Evolutionary conservation across 176 grass and related monocot species (phyloP).

Genomic region (Oryza punctata): DNA sequence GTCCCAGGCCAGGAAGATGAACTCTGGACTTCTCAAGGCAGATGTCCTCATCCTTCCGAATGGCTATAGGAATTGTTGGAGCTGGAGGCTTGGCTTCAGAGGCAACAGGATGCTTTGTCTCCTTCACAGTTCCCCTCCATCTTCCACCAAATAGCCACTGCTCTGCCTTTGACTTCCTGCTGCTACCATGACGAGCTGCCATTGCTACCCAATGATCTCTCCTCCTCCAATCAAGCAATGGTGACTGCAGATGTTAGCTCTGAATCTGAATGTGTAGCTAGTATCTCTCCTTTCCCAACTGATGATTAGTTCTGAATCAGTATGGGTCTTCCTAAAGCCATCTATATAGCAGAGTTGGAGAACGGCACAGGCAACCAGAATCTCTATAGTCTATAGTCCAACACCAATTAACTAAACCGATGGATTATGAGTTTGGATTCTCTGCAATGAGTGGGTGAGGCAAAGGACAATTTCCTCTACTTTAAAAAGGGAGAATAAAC

Average conservation of each 20-base stretch:
- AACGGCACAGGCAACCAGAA: conserved; percentile 33
- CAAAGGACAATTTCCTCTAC: conserved; percentile 43
- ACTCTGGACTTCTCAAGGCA: conserved; percentile 48
- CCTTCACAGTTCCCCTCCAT: conserved; percentile 44
- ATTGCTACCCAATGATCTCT: conserved; percentile 26
- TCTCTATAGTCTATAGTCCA: conserved; percentile 19
- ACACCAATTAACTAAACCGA: conserved; percentile 39
- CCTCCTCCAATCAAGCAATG: not conserved
- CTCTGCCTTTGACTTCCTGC: conserved; percentile 42
- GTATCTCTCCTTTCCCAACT: conserved; percentile 1
- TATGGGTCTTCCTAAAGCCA: conserved; percentile 10
- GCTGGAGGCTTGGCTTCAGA: conserved; percentile 35
- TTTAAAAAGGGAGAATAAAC: conserved; percentile 26
- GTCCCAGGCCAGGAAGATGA: conserved; percentile 31
- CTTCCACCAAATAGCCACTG: conserved; percentile 48
- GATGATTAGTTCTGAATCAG: conserved; percentile 38
- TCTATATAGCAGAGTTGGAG: conserved; percentile 41
- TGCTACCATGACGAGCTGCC: conserved; percentile 22
- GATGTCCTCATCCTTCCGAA: conserved; percentile 37
- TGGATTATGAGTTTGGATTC: conserved; percentile 49
- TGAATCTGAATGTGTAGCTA: conserved; percentile 34
- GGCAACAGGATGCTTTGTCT: conserved; percentile 30
- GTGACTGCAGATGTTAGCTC: conserved; percentile 15
- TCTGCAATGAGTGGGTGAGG: conserved; percentile 42
- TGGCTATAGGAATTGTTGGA: conserved; percentile 9